Conservation (phyloP, 345 rosid species). For the Ceriops zippeliana region DNA sequence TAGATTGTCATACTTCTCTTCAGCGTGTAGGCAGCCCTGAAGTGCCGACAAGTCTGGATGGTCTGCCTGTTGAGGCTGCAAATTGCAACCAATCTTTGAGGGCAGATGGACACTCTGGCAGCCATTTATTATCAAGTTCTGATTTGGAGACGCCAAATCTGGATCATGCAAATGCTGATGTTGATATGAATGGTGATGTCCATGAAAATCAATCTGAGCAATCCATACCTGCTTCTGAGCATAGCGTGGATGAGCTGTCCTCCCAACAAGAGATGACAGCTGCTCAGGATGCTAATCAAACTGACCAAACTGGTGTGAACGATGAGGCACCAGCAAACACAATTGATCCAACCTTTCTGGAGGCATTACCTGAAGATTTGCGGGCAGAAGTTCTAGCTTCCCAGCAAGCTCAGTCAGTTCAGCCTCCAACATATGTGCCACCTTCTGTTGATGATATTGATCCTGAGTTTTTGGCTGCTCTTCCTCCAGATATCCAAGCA, state of each 20-base stretch:
- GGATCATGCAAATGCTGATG: conserved; percentile 50
- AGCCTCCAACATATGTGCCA: conserved; percentile 76
- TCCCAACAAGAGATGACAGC: conserved; percentile 37
- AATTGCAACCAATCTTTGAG: conserved; percentile 29
- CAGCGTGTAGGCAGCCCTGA: conserved; percentile 29
- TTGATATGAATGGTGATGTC: conserved; percentile 71
- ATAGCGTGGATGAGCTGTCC: conserved; percentile 38
- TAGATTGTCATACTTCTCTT: conserved; percentile 36
- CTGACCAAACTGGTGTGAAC: conserved; percentile 43
- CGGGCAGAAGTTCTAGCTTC: conserved; percentile 97
- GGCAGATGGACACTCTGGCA: conserved; percentile 27
- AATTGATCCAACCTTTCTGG: conserved; percentile 95
- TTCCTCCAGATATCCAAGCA: conserved; percentile 98
- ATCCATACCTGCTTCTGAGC: conserved; percentile 35
- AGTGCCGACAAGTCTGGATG: conserved; percentile 38
- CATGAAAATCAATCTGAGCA: conserved; percentile 54
- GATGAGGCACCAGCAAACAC: conserved; percentile 58
- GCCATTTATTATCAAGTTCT: conserved; percentile 25
- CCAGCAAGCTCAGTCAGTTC: conserved; percentile 90
- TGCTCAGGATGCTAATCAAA: conserved; percentile 48
- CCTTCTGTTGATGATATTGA: conserved; percentile 93
- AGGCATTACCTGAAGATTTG: conserved; percentile 91
- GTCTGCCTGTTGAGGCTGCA: conserved; percentile 26
- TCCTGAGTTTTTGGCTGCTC: conserved; percentile 97
- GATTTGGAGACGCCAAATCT: conserved; percentile 34